Evolutionary conservation across 257 asterid genomes (phyloP), one percentile per base, ranked within the genome.

Genomic region (Echium plantagineum): DNA sequence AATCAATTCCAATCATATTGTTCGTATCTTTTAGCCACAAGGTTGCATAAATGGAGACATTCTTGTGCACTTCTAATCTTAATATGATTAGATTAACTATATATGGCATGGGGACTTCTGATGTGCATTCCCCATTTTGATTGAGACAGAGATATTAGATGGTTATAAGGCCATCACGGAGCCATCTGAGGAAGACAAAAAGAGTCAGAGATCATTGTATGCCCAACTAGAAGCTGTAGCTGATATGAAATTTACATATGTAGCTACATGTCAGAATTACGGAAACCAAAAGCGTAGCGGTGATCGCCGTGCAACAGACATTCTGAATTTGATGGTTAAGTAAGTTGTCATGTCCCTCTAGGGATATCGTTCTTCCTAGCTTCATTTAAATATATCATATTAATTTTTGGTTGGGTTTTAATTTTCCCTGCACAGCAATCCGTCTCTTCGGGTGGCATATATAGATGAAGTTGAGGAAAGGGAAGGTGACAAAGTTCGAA

Each of bases 291-390:
- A 93, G 76, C 70, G 97, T 8, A 84, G 83, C 71, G 95, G 97
- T 58, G 98, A 93, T 80, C 95, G 98, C 15, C 97, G 89, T 62
- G 97, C 98, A 59, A 93, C 98, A 24, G 98, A 93, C 73, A 93
- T 93, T 75, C 74, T 93, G 67, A 93, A 93, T 74, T 80, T 93
- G 80, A 82, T 93, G 98, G 98, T 93, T 63, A 88, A 93, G 98
- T 93, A 83, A 73, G 98, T 82, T 72, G 63, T 48, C 15, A 28
- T 60, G 56, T 61, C 60, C 32, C 32, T 28, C 32, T 28, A 24
- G 26, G 32, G 32, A 0, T 28, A 28, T 2, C 18, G 26, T 48
- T 65, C 48, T 42, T 31, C 48, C 52, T 20, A 60, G 51, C 46
- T 13, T 46, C 57, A 30, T 1, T 53, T 22, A 52, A 63, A 68